These are phyloP conservation scores for Helicocarpus griseus DNA, from an alignment of 2,329 filamentous ascomycete genomes.

Conservation along the genomic window DNA sequence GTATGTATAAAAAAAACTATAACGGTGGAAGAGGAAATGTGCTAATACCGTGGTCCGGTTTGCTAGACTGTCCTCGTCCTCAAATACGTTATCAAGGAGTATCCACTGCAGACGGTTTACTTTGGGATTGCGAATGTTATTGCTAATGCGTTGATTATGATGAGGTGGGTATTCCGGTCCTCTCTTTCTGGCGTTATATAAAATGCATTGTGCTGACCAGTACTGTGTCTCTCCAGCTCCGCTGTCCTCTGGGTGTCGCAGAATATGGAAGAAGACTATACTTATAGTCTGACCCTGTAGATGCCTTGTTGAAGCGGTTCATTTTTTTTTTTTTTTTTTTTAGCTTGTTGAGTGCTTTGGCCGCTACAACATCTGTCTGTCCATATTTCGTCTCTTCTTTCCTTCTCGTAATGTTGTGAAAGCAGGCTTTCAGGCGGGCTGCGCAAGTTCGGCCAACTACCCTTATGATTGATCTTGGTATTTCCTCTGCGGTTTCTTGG, in stretches of 20 bases:
- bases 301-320: conserved; percentile 4
- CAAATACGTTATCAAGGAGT: conserved; percentile 55
- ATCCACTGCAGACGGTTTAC: conserved; percentile 53
- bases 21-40: not conserved
- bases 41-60: not conserved
- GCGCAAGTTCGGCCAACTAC: no score
- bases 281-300: conserved; percentile 56
- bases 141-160: conserved; percentile 56
- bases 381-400: not conserved
- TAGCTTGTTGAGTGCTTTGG: not conserved
- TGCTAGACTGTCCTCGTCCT: conserved; percentile 56
- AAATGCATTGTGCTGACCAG: not conserved
- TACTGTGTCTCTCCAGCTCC: conserved; percentile 35
- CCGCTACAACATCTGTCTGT: no score
- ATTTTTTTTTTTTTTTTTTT: not conserved
- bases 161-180: conserved; percentile 43
- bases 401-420: not conserved
- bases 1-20: conserved; percentile 24
- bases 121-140: conserved; percentile 59
- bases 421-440: no score
- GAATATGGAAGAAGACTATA: conserved; percentile 66
- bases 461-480: no score
- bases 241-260: conserved; percentile 60
- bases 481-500: not conserved
- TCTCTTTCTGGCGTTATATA: not conserved